Conservation (phyloP, 345 rosid species). For the Cardamine resedifolia region DNA sequence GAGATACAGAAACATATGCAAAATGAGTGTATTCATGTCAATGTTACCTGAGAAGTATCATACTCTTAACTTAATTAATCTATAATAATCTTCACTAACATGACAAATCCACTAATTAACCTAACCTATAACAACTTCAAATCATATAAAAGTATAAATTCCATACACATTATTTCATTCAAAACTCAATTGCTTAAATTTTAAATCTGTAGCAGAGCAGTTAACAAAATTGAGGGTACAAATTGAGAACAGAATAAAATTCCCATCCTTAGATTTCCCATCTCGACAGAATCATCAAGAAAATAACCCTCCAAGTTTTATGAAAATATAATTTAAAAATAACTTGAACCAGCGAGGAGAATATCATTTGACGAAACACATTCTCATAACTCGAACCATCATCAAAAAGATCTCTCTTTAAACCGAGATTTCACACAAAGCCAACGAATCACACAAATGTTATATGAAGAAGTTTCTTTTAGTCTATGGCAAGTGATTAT, state of each 20-base stretch:
- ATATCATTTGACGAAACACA: background rate
- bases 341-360: conserved; percentile 4
- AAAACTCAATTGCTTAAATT: background rate
- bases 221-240: background rate
- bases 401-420: conserved; percentile 20
- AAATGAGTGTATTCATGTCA: background rate
- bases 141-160: background rate
- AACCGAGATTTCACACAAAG: conserved; percentile 23
- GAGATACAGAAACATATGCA: background rate
- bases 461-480: background rate
- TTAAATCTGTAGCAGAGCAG: background rate
- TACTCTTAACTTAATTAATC: background rate
- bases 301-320: background rate
- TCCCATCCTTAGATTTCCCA: background rate
- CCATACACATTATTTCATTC: background rate
- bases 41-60: background rate
- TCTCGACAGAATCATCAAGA: background rate
- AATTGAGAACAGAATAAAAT: background rate
- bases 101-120: background rate
- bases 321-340: background rate
- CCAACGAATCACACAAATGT: conserved; percentile 28
- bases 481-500: conserved; percentile 16
- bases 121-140: background rate
- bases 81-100: background rate
- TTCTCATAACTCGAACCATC: conserved; percentile 27